Evolutionary conservation across 306 rosid genomes (phyloP).

Genomic region (Prunus campanulata): DNA sequence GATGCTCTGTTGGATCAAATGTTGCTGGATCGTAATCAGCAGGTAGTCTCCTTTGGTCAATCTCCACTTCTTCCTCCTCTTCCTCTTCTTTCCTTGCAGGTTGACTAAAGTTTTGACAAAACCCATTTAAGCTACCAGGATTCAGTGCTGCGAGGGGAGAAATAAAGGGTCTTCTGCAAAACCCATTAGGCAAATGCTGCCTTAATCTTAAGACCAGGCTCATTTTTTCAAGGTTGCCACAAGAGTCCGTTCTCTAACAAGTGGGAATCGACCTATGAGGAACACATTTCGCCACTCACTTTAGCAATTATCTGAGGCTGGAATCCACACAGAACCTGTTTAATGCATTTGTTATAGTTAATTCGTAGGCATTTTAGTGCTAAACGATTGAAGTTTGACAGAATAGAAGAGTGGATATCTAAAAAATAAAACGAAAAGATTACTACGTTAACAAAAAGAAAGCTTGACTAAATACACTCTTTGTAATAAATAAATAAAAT

Average conservation of each 20-base stretch:
- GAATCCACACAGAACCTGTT: background rate
- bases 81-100: constrained; percentile 70
- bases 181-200: constrained; percentile 45
- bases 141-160: constrained; percentile 18
- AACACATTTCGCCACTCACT: background rate
- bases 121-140: constrained; percentile 28
- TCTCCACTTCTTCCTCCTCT: constrained; percentile 75
- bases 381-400: background rate
- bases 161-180: constrained; percentile 30
- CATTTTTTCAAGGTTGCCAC: constrained; percentile 43
- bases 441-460: background rate
- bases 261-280: constrained; percentile 21
- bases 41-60: constrained; percentile 90
- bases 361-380: background rate
- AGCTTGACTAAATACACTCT: background rate
- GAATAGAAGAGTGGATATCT: background rate
- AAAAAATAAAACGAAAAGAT: background rate
- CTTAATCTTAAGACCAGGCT: constrained; percentile 53
- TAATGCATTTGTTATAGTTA: background rate
- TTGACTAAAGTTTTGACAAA: constrained; percentile 50
- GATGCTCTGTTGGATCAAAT: constrained; percentile 76
- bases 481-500: background rate
- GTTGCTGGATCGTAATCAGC: constrained; percentile 86
- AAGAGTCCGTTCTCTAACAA: constrained; percentile 20
- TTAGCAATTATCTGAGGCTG: background rate